A percentile compares a stretch with the other conserved stretches of the same genome.
phyloP scores from a whole-genome alignment of 2,329 filamentous ascomycete genomes.

The Diaporthe capsici region DNA sequence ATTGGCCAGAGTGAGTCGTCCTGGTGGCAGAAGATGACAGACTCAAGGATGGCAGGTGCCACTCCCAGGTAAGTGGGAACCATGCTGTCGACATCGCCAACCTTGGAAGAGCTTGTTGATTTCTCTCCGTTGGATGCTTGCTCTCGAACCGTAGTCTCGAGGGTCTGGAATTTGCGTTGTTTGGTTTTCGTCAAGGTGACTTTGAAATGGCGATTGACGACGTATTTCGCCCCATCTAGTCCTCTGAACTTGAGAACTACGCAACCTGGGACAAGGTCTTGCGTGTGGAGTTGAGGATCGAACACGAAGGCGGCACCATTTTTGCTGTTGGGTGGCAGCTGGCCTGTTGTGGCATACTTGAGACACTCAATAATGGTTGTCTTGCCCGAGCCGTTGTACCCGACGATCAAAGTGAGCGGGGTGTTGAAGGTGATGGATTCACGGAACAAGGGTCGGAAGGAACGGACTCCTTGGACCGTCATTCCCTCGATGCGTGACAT shows the following conservation, averaged over 20 bases:
- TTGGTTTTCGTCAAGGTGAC: constrained; percentile 85
- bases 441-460: constrained; percentile 81
- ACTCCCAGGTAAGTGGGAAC: constrained; percentile 92
- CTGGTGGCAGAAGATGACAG: constrained; percentile 98
- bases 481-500: constrained; percentile 92
- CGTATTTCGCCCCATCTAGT: constrained; percentile 83
- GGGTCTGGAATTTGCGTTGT: constrained; percentile 81
- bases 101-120: constrained; percentile 82
- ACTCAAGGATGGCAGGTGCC: constrained; percentile 89
- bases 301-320: constrained; percentile 91
- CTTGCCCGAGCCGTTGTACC: constrained; percentile 97
- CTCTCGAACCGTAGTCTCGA: constrained; percentile 86
- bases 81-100: constrained; percentile 84
- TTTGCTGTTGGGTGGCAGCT: constrained; percentile 91
- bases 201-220: constrained; percentile 86
- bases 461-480: constrained; percentile 85
- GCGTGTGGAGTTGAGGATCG: constrained; percentile 91
- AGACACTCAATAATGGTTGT: constrained; percentile 99
- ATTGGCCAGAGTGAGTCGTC: constrained; percentile 98
- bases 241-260: constrained; percentile 91
- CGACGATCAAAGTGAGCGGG: constrained; percentile 95
- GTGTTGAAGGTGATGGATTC: constrained; percentile 88
- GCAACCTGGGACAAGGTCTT: constrained; percentile 91
- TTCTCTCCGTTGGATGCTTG: constrained; percentile 80
- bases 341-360: constrained; percentile 96